phyloP scores from a whole-genome alignment of 495 filamentous ascomycete genomes.

The Daldinia bambusicola region DNA sequence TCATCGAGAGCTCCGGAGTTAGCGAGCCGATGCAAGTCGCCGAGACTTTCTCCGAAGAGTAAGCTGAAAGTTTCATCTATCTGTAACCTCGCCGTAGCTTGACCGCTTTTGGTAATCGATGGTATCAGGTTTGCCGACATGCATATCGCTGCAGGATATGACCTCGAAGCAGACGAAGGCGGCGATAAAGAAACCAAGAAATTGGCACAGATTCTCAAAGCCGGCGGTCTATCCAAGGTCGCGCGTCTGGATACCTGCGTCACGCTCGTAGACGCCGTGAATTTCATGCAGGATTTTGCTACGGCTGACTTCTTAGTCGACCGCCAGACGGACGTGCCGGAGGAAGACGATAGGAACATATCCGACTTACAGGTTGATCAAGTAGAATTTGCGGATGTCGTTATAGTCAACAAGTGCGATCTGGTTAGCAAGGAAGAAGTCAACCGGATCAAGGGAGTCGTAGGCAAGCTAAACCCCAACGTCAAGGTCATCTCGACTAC shows the following conservation, averaged over 20 bases:
- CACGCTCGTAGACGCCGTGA: constrained; percentile 69
- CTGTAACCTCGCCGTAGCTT: too few species aligned
- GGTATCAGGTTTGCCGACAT: neutral
- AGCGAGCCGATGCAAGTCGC: constrained; percentile 73
- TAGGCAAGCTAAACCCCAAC: constrained; percentile 60
- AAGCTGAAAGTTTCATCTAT: constrained; percentile 33
- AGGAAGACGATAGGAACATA: constrained; percentile 69
- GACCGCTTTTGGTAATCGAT: neutral
- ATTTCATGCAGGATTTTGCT: constrained; percentile 66
- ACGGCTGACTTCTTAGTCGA: constrained; percentile 66
- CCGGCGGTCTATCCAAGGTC: constrained; percentile 63
- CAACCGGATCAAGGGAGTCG: constrained; percentile 55
- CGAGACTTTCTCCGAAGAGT: constrained; percentile 67
- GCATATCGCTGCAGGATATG: neutral
- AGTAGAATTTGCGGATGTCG: constrained; percentile 70
- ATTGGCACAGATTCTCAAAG: constrained; percentile 43
- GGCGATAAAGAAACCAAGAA: neutral
- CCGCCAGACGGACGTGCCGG: constrained; percentile 53
- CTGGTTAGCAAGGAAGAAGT: constrained; percentile 51
- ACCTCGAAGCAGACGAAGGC: neutral
- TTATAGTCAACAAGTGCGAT: constrained; percentile 65
- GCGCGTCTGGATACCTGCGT: constrained; percentile 68
- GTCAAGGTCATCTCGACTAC: constrained; percentile 8
- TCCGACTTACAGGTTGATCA: constrained; percentile 71
- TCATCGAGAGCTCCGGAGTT: constrained; percentile 70